Evolutionary conservation across 495 filamentous ascomycete species (phyloP).

Genomic region (Lasiosphaeria ovina): DNA sequence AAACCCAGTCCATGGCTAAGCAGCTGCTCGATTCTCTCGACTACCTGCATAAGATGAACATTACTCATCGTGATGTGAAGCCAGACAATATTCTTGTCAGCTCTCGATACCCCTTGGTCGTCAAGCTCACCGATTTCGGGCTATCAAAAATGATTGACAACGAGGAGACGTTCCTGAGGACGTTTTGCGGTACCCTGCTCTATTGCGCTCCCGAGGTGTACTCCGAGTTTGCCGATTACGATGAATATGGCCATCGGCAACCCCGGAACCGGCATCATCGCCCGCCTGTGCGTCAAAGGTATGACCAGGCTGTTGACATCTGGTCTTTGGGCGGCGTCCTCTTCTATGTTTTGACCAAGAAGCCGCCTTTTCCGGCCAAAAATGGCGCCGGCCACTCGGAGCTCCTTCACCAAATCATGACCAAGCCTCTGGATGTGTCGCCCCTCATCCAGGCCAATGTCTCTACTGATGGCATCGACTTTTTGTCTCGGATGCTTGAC

Average conservation of each 20-base stretch:
- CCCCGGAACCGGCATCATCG: conserved; percentile 38
- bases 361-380: conserved; percentile 74
- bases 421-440: conserved; percentile 57
- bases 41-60: conserved; percentile 82
- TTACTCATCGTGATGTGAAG: conserved; percentile 96
- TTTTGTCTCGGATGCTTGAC: conserved; percentile 74
- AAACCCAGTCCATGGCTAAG: conserved; percentile 64
- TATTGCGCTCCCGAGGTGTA: conserved; percentile 98
- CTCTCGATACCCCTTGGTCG: conserved; percentile 65
- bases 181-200: conserved; percentile 92
- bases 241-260: conserved; percentile 43
- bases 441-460: conserved; percentile 56
- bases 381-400: conserved; percentile 51
- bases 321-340: conserved; percentile 94
- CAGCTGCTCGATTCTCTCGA: conserved; percentile 79
- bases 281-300: conserved; percentile 51
- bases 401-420: conserved; percentile 85
- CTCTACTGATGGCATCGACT: conserved; percentile 64
- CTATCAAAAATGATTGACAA: conserved; percentile 88
- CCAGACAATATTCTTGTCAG: conserved; percentile 93
- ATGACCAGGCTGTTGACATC: conserved; percentile 86
- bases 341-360: conserved; percentile 71
- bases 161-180: conserved; percentile 86
- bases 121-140: conserved; percentile 90
- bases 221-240: conserved; percentile 69